Base-by-base conservation (phyloP, 2,329 filamentous ascomycete species). In the Ascochyta clinopodiicola region DNA sequence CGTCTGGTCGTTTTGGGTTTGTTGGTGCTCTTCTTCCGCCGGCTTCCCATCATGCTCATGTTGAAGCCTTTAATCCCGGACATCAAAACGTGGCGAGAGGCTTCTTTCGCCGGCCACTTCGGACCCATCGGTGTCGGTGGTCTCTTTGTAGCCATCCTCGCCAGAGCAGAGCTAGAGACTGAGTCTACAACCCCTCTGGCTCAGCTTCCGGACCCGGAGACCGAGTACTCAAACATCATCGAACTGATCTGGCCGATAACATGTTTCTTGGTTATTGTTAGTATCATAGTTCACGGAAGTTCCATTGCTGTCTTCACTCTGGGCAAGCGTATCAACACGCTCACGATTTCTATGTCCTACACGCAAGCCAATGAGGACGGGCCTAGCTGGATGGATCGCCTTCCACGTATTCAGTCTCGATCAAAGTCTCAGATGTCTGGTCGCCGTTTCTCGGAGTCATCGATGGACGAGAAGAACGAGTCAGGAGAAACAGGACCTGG, bases 261-360 rank as follows among this genome's bases (percentile, higher is more conserved):
- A 0, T 92, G 91, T 0, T 99, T 99, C 76, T 80, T 99, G 69
- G 94, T 99, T 57, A 91, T 99, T 48, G 84, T 90, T 3, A 99
- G 95, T 12, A 99, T 99, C 67, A 78, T 98, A 34, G 91, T 99
- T 1, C 95, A 99, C 69, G 95, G 95, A 21, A 98, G 95, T n/a
- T 98, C 95, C 0, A 90, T 99, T 66, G 95, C 95, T 5, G 95
- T 99, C 8, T 99, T 99, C 69, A 98, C 95, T 0, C 85, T 99
- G 1, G 95, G 95, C 67, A 99, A 98, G 77, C 93, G 91, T 58
- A 99, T 99, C 84, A 98, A 98, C 78, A 98, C 95, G 0, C 79
- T 99, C 63, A 93, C 91, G 1, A 82, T 99, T 57, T 97, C 95
- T 51, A 91, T 99, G 85, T 97, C 95, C 0, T 99, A 98, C 79